phyloP scores from a whole-genome alignment of 1,284 basidiomycete genomes.

The Trametes sp. region DNA sequence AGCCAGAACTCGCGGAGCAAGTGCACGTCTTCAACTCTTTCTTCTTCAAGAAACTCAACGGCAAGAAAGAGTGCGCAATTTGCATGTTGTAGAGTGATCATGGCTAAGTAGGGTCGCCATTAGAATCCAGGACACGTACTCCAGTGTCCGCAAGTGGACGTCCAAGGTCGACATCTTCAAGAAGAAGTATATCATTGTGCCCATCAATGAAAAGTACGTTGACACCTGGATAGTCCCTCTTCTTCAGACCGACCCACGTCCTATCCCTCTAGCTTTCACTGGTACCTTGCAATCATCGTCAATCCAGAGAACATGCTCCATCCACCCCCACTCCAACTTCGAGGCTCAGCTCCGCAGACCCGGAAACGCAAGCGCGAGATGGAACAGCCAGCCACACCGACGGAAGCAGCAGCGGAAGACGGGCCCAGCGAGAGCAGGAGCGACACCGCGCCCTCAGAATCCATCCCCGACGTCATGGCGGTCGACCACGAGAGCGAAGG shows the following conservation, averaged over 20 bases:
- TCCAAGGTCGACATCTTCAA: conserved; percentile 85
- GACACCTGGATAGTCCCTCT: conserved; percentile 1
- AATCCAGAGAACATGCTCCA: conserved; percentile 74
- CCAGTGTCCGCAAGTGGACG: conserved; percentile 95
- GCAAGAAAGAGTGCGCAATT: conserved; percentile 56
- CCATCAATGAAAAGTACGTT: conserved; percentile 93
- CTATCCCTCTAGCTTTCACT: conserved; percentile 78
- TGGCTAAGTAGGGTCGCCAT: conserved; percentile 4
- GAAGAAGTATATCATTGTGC: conserved; percentile 93
- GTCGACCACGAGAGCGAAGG: conserved; percentile 33
- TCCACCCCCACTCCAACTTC: conserved; percentile 46
- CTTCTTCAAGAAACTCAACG: conserved; percentile 95
- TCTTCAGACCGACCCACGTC: background rate
- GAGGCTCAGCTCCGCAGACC: conserved; percentile 36
- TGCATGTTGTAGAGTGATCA: conserved; percentile 3
- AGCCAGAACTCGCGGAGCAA: conserved; percentile 73
- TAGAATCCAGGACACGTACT: conserved; percentile 75
- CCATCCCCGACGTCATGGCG: conserved; percentile 5
- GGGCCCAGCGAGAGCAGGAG: background rate
- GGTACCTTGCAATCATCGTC: conserved; percentile 96
- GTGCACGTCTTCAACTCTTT: conserved; percentile 96
- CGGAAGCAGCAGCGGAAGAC: background rate
- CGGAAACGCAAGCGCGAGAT: conserved; percentile 43
- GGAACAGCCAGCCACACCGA: conserved; percentile 13
- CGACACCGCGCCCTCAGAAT: conserved; percentile 8